Percentiles rank a stretch among this genome's conserved stretches.
These are phyloP conservation scores for Eutrema salsugineum DNA, from an alignment of 441 rosid genomes.

Conservation along the genomic window DNA sequence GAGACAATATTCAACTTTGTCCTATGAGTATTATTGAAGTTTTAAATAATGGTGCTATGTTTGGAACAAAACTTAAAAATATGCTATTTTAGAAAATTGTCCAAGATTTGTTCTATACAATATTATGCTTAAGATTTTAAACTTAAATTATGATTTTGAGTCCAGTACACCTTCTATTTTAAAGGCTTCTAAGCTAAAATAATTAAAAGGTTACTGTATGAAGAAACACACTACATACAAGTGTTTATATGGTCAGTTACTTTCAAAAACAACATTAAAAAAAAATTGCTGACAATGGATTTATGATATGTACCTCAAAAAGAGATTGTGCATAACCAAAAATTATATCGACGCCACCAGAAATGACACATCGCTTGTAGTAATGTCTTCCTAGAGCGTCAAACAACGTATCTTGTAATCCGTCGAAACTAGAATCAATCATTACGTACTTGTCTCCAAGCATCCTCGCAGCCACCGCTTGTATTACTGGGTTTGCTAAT, in stretches of 20 bases:
- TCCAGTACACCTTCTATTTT: no score
- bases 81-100: no score
- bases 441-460: slow-evolving; percentile 51
- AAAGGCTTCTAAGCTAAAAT: no score
- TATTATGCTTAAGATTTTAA: no score
- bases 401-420: slow-evolving; percentile 70
- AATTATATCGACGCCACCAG: slow-evolving; percentile 70
- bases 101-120: no score
- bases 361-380: slow-evolving; percentile 38
- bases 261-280: neutral
- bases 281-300: neutral
- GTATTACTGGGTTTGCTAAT: neutral
- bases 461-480: slow-evolving; percentile 59
- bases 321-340: slow-evolving; percentile 66
- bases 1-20: no score
- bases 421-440: slow-evolving; percentile 42
- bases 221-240: no score
- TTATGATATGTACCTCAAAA: slow-evolving; percentile 42
- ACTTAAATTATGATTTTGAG: no score
- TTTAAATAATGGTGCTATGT: no score
- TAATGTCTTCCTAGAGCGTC: slow-evolving; percentile 44
- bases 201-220: no score
- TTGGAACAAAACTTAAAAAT: no score
- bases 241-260: neutral
- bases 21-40: no score